Conservation (phyloP, 495 filamentous ascomycete genomes). For the Trichoderma virens region DNA sequence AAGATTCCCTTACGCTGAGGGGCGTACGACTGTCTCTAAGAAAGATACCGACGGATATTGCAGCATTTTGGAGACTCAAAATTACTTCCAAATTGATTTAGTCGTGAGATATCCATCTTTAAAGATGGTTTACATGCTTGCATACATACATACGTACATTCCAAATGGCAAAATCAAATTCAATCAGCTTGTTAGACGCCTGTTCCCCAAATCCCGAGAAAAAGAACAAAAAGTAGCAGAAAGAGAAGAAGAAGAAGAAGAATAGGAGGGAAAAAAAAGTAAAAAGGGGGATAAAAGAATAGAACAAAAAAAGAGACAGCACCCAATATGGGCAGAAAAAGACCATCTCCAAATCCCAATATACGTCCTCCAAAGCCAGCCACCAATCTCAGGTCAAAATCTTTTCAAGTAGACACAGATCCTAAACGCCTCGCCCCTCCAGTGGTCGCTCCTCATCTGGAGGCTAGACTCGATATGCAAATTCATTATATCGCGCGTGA, state of each 20-base stretch:
- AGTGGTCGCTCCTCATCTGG: neutral
- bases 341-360: neutral
- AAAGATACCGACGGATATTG: too few relatives aligned
- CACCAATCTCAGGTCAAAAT: neutral
- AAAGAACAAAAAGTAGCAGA: neutral
- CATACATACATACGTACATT: neutral
- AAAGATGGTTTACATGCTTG: too few relatives aligned
- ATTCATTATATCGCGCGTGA: neutral
- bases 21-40: neutral
- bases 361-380: neutral
- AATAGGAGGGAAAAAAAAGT: neutral
- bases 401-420: neutral
- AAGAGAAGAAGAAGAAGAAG: neutral
- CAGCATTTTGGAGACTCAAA: too few relatives aligned
- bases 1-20: neutral
- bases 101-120: too few relatives aligned
- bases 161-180: neutral
- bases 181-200: neutral
- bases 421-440: neutral
- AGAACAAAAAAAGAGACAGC: neutral
- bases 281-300: neutral
- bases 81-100: too few relatives aligned
- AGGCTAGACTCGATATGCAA: neutral
- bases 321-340: neutral
- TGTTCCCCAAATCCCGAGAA: neutral